Evolutionary conservation across 2,329 filamentous ascomycete genomes (phyloP), one percentile per base, ranked within the genome.

Genomic region (Sphaerulina musiva): DNA sequence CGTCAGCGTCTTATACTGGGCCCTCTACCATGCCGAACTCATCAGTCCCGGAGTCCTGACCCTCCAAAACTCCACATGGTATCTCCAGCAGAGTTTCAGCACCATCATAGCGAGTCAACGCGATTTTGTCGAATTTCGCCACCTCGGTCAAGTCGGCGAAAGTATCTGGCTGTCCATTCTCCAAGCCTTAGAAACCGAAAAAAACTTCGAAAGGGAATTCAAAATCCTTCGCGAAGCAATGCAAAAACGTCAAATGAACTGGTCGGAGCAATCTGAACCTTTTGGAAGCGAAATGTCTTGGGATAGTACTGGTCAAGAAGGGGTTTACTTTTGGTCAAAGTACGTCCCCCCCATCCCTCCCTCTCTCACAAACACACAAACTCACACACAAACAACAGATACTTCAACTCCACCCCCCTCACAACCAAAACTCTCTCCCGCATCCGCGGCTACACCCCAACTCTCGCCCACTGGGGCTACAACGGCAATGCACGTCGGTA

Each of bases 281-380:
- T 84, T 76, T 56, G 80, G 80, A 0, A 81, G 78, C 48, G 81
- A 83, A 63, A 80, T 81, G 78, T 76, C 80, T 0, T 84, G 81
- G 81, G 81, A 84, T 54, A 81, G 77, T 0, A 83, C 80, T 0
- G 80, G 79, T 0, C 80, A 84, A 57, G 80, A 84, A 62, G 80
- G 80, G 0, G 78, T 83, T 0, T 83, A 81, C 55, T 80, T 80
- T 55, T 62, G 53, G 60, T 55, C 54, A 5, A 62, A 55, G 53
- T 55, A 81, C 61, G 34, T n/a, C n/a, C n/a, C n/a, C n/a, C n/a
- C n/a, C n/a, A n/a, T n/a, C n/a, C n/a, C n/a, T n/a, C n/a, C n/a
- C n/a, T n/a, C n/a, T n/a, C n/a, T n/a, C n/a, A n/a, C n/a, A n/a
- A n/a, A n/a, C n/a, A n/a, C n/a, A n/a, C n/a, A n/a, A n/a, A n/a